Evolutionary conservation across 345 rosid genomes (phyloP), one percentile per base, ranked within the genome.

Genomic region (Linum trigynum): DNA sequence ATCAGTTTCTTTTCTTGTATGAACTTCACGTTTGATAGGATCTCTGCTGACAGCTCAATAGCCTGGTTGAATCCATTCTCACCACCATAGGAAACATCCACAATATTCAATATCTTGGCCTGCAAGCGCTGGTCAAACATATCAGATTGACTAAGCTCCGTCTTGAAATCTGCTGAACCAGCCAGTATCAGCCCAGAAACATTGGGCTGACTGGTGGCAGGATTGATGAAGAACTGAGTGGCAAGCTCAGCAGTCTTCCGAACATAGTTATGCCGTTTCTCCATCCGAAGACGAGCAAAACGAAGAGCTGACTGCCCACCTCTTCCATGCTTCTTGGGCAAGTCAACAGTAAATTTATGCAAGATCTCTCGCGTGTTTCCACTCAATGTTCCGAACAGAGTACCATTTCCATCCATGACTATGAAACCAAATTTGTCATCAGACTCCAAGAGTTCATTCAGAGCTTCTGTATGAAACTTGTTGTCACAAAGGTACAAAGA

Each of bases 221-320:
- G 61, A 23, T 57, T 57, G 61, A 57, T 57, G 61, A n/a, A 57
- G 38, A 57, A 57, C 61, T 57, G 38, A 3, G 61, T 57, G 23
- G 61, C 61, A 57, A 57, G 61, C 61, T 57, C 61, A 0, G 61
- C 61, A 57, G 61, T 57, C 61, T 57, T 57, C 38, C 61, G 7
- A 0, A 57, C 61, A 10, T 57, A 57, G 61, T 57, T 57, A 37
- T 57, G 61, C 10, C 61, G 1, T 17, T 57, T 57, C 2, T 15
- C 61, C 61, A 57, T 57, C 36, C 61, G 38, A 23, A 15, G 35
- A 17, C 38, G 61, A 57, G 35, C 61, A 17, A 57, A 57, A 32
- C 61, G 36, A 7, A 57, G 61, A 57, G 61, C 61, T 12, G 61
- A 57, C 38, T 57, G 61, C 38, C 61, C 61, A 17, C 61, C 61